Base-by-base conservation (phyloP, 208 protist genomes). In the Acanthamoeba triangularis region DNA sequence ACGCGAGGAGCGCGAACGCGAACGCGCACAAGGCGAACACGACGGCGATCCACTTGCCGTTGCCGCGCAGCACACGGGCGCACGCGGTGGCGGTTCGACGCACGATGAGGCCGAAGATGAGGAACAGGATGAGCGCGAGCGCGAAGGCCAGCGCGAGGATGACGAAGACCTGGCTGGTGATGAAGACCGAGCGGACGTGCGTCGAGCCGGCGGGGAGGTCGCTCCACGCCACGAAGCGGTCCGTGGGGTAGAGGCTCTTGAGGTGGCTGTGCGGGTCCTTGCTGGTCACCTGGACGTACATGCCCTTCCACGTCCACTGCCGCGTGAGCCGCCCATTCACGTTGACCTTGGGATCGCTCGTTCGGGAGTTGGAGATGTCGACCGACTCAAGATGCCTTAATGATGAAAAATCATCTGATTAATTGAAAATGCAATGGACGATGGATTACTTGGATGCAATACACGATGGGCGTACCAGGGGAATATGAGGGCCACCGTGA, bases 261-360 rank as follows among this genome's bases (percentile, higher is more conserved):
- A 78, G 23, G 30, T 37, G 25, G 30, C 69, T 78, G 16, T 78
- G 5, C 10, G 16, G 37, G 59, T 65, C 59, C 69, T 44, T 78
- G 16, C 23, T 35, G 11, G n/a, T 25, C 30, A 78, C 69, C 20
- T 78, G 69, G 23, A 78, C 30, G 69, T 78, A 78, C 23, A 41
- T 41, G 6, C 69, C 69, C 69, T 78, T 78, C 69, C 69, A 78
- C 30, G 69, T 78, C 69, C 69, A 78, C n/a, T 78, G 69, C 69
- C 69, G 69, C 23, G 30, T 47, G 5, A 78, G 14, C 14, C 69
- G 69, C 11, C 69, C 69, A n/a, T 78, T 44, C 3, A 41, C 37
- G 20, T 78, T 78, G 1, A 78, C 33, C 30, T 28, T 35, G 23
- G 65, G 8, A 35, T 72, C 65, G 69, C 37, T 20, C 2, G 30